Evolutionary conservation across 1,284 basidiomycete species (phyloP), one percentile per base, ranked within the genome.

Genomic region (Puccinia triticina): DNA sequence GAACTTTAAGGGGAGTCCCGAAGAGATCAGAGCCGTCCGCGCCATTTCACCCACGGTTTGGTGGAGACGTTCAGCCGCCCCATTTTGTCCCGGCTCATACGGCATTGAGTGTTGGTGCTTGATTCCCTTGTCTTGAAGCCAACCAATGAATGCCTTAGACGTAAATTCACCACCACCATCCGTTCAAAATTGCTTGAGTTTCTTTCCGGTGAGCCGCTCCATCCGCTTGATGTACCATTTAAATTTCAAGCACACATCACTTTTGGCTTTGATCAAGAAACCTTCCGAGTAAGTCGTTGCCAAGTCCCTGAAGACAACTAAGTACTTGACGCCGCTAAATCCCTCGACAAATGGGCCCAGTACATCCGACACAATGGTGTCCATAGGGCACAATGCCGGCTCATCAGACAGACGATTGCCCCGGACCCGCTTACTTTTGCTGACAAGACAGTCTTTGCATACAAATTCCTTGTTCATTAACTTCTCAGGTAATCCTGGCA

Each of bases 81-180:
- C 80, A 32, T 83, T 84, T 53, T 84, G 83, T n/a, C 76, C 40
- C 43, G 77, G 82, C 29, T 53, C 57, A 46, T 82, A 83, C 0
- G 82, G 75, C 12, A 76, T 74, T 0, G 69, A 57, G 0, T 40
- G 29, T 53, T 82, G 55, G 32, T 78, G 74, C 0, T 55, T 4
- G n/a, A 84, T 77, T 1, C 83, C 83, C 29, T 50, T 48, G 3
- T 29, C 40, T 26, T 50, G 46, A 12, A 61, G 43, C 46, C 59
- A 72, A 16, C 21, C 14, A 23, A 29, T 16, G 32, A 74, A 66
- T 7, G 21, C 18, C 0, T 26, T 66, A 7, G 59, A 66, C 40
- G 40, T 43, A 12, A 43, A 43, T 12, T 43, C 40, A 12, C 40
- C 40, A 43, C 40, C 40, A 4, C 40, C 40, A 12, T 43, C 40